Evolutionary conservation across 768 basidiomycete species (phyloP), one percentile per base, ranked within the genome.

Genomic region (Amylocystis lapponica): DNA sequence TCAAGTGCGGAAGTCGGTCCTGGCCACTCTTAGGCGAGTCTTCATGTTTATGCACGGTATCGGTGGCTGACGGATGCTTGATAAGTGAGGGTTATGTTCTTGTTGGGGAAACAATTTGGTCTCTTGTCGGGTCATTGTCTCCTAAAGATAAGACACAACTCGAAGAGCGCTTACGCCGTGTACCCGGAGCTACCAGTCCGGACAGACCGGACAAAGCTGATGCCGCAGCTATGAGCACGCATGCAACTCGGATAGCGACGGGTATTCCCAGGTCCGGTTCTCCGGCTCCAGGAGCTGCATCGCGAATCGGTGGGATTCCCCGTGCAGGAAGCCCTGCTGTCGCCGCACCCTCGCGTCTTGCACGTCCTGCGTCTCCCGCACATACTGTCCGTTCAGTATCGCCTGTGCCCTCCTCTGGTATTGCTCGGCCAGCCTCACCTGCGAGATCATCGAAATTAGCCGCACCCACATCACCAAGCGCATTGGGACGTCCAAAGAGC

Each of bases 91-190:
- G 75, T 3, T 95, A 92, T 59, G 69, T 76, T 8, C 72, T 90
- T 12, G 76, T 87, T 16, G 93, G 93, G 16, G 92, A 95, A 55
- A 85, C 81, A 53, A 78, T 93, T 11, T 94, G 87, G 88, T 66
- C 75, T 10, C 63, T 84, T 9, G 86, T 92, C 33, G 89, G 89
- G 1, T 53, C 71, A 8, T 67, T 96, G 22, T 75, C 83, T 34
- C 69, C 86, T 4, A 95, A 95, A 61, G 92, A 94, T 57, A 92
- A 87, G 57, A 91, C 90, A 8, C 89, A 93, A 55, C 75, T 96
- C 23, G 92, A 95, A 62, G 93, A 94, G 57, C 78, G 90, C 7
- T 66, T 96, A 22, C 83, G 87, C 35, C 83, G 89, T 26, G 78
- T 90, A n/a, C 69, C 81, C 23, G 83, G 83, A 5, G 78, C 84